Base-by-base conservation (phyloP, 345 rosid species). In the Isatis tinctoria region DNA sequence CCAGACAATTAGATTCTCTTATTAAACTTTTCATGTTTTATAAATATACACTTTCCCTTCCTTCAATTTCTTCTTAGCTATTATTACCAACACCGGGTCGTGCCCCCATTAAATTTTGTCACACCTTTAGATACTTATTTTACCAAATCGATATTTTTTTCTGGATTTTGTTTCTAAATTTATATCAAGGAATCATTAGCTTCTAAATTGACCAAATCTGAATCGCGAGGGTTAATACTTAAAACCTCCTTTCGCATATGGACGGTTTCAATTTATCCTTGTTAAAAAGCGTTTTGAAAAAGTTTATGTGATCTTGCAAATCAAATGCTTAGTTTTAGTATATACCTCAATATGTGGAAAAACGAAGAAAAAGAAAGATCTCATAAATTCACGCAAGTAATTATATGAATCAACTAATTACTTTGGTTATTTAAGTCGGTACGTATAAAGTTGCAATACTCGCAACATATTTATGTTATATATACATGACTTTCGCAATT, bases 1-100 rank as follows among this genome's bases (percentile, higher is more conserved):
- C 70, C 37, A 64, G 27, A 54, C 65, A 41, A 1, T 64, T 64
- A 73, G 32, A 73, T 73, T 41, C 73, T 74, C 43, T 58, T 4
- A 12, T 49, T 6, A 36, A 65, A 57, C 22, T 33, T 54, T 54
- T 22, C 53, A 61, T 36, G 32, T 22, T 56, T 4, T 20, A 12
- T 52, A 52, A 20, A 22, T 44, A 16, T 24, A 40, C 32, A 24
- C 59, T 43, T 61, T 13, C 11, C 35, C 18, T 27, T 53, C n/a
- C 26, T 33, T 39, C n/a, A n/a, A 22, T 45, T 32, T 52, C 44
- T 33, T 52, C 13, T 30, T 40, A 30, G 54, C 28, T 44, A 59
- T 59, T 44, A 48, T 44, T 28, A 47, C 41, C 51, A 33, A 33
- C 20, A 22, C 56, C 3, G 1, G 58, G 58, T 65, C 65, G 40